A percentile compares a stretch with the other conserved stretches of the same genome.
These are phyloP conservation scores for Suillus bovinus DNA, from an alignment of 768 basidiomycete genomes.

Conservation along the genomic window DNA sequence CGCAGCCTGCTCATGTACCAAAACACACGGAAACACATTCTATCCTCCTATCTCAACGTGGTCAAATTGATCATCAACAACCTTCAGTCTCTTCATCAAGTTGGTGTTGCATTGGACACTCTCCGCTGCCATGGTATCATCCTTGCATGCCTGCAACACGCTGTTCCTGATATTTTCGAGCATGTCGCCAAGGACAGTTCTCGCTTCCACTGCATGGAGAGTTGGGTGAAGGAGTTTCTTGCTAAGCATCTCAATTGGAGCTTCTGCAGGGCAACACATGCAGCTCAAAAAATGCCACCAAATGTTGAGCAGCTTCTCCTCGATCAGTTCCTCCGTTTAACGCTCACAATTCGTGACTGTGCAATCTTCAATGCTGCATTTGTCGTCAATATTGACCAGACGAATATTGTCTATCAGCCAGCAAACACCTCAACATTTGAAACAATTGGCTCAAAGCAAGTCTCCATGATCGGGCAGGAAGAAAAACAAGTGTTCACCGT, in stretches of 20 bases:
- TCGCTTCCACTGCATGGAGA: background rate
- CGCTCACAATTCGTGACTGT: background rate
- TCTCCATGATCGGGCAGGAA: background rate
- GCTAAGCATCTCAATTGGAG: background rate
- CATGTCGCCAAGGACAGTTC: background rate
- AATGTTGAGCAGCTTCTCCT: background rate
- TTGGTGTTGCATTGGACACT: background rate
- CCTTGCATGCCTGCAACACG: background rate
- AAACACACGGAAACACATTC: background rate
- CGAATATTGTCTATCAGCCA: background rate
- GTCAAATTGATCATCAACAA: background rate
- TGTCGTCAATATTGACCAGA: background rate
- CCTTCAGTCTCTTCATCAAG: background rate
- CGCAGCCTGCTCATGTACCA: background rate
- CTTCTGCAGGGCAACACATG: background rate
- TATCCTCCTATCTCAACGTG: background rate
- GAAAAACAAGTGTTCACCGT: background rate
- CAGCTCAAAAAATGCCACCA: background rate
- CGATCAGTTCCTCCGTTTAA: background rate
- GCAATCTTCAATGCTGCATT: background rate
- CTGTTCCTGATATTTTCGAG: background rate
- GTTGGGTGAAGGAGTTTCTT: background rate
- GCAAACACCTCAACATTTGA: background rate
- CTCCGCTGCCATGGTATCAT: background rate
- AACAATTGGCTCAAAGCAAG: background rate